These are phyloP conservation scores for Luvunga scandens DNA, from an alignment of 345 rosid species.

Conservation along the genomic window DNA sequence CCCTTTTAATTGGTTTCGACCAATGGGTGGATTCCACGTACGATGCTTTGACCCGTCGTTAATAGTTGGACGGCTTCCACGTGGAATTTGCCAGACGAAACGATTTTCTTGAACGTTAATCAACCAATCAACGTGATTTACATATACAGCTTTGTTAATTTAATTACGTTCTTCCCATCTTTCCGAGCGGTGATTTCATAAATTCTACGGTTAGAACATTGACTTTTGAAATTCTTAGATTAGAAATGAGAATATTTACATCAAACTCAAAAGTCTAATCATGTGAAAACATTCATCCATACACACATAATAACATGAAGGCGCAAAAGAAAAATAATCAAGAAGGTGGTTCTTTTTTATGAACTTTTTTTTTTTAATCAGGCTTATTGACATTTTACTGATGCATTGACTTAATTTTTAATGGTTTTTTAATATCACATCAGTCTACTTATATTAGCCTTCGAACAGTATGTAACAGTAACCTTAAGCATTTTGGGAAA, in stretches of 20 bases:
- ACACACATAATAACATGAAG: not conserved
- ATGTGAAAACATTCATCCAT: not conserved
- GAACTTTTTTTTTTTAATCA: no score
- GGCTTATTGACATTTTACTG: no score
- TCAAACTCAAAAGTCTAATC: not conserved
- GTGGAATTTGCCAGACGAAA: not conserved
- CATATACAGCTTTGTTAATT: not conserved
- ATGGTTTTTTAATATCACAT: no score
- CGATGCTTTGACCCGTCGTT: not conserved
- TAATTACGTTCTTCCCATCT: not conserved
- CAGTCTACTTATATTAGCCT: no score
- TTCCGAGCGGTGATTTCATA: not conserved
- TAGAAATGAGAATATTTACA: not conserved
- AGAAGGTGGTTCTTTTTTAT: no score
- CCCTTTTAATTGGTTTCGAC: not conserved
- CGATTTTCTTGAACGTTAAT: not conserved
- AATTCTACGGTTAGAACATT: not conserved
- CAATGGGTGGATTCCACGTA: not conserved
- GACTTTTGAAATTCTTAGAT: not conserved
- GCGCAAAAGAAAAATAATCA: no score
- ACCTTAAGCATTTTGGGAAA: no score
- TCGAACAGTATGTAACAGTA: no score
- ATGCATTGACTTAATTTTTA: no score
- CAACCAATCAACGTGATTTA: not conserved
- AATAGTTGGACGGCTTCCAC: conserved; percentile 2